Evolutionary conservation across 139 green algal species (phyloP).

Genomic region (Chlorella sorokiniana): DNA sequence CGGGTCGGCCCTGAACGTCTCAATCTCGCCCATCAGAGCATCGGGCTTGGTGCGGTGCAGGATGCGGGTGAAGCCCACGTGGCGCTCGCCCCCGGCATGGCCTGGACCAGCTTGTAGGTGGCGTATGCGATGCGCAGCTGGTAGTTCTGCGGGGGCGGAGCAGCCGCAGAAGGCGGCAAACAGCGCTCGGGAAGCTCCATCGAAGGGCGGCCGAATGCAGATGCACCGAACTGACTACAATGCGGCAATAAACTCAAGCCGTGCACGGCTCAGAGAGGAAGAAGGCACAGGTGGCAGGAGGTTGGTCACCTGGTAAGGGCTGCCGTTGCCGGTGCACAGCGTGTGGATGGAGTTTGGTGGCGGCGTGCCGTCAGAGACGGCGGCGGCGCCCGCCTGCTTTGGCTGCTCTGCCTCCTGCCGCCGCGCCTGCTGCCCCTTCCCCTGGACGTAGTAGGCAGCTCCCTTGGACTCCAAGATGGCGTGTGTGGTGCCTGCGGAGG

Average conservation of each 20-base stretch:
- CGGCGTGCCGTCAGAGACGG: background rate
- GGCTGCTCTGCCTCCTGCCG: background rate
- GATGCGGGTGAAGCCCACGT: constrained; percentile 82
- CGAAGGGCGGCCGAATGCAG: too few species aligned
- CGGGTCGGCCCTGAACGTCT: constrained; percentile 61
- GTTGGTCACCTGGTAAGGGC: constrained; percentile 66
- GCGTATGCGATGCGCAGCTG: constrained; percentile 60
- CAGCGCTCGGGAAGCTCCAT: background rate
- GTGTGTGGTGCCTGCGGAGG: constrained; percentile 25
- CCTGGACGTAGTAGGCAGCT: background rate
- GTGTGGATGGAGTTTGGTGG: constrained; percentile 27
- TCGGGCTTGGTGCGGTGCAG: constrained; percentile 71
- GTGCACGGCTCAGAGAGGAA: background rate
- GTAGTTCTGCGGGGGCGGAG: constrained; percentile 58
- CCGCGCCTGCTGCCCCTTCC: too few species aligned
- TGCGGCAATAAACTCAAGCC: too few species aligned
- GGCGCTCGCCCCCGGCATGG: constrained; percentile 73
- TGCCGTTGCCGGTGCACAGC: constrained; percentile 81
- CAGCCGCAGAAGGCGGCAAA: background rate
- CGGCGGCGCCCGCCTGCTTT: background rate
- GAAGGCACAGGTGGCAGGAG: background rate
- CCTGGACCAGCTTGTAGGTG: constrained; percentile 75
- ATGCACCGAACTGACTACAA: too few species aligned
- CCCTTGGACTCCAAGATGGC: constrained; percentile 4
- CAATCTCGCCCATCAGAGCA: constrained; percentile 61